These are phyloP conservation scores for Ambrosia hybrid DNA, from an alignment of 140 eudicot genomes.

Conservation along the genomic window DNA sequence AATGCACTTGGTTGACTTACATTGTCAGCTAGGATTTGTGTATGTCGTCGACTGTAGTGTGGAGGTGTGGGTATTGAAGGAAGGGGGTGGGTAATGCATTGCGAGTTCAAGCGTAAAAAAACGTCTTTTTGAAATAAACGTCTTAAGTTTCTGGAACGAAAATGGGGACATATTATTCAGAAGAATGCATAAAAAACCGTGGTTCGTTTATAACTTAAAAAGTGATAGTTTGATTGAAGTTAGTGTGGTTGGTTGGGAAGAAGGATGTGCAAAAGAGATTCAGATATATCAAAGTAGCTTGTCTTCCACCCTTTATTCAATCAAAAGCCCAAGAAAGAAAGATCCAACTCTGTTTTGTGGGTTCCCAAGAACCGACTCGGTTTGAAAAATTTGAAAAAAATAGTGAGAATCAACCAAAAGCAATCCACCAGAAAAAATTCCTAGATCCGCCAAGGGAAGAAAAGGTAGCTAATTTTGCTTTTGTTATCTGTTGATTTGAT, in stretches of 20 bases:
- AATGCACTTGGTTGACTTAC: neutral
- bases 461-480: no score
- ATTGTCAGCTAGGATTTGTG: conserved; percentile 3
- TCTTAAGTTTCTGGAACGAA: conserved; percentile 4
- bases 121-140: neutral
- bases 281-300: no score
- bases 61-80: conserved; percentile 10
- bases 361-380: no score
- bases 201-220: conserved; percentile 3
- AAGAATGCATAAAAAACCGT: neutral
- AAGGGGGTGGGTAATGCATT: conserved; percentile 9
- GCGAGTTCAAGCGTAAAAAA: neutral
- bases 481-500: no score
- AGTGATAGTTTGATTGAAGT: neutral
- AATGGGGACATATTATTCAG: neutral
- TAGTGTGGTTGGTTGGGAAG: neutral
- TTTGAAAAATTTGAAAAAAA: no score
- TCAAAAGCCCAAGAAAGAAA: no score
- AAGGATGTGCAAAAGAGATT: no score
- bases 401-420: no score
- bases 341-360: no score
- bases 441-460: no score
- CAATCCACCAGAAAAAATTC: no score
- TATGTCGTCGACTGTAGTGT: neutral
- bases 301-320: no score